These are phyloP conservation scores for Parastagonospora nodorum DNA, from an alignment of 2,329 filamentous ascomycete genomes.

Conservation along the genomic window DNA sequence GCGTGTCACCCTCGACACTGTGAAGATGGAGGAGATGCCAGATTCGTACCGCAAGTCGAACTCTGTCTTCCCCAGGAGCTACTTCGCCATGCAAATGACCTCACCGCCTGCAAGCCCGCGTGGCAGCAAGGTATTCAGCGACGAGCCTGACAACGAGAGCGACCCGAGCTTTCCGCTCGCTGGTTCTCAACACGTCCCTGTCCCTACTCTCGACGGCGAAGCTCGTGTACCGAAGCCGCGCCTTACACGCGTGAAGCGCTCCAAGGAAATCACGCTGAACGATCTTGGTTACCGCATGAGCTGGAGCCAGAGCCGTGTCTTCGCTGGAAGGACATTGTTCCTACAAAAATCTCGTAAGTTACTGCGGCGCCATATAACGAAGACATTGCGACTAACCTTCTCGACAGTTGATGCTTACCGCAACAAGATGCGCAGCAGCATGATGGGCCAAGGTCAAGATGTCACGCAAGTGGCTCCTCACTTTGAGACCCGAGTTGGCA, in stretches of 20 bases:
- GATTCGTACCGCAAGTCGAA: conserved; percentile 92
- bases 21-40: conserved; percentile 94
- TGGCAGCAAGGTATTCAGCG: conserved; percentile 74
- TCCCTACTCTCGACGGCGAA: conserved; percentile 69
- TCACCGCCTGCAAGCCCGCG: conserved; percentile 77
- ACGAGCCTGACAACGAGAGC: conserved; percentile 55
- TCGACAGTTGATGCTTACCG: conserved; percentile 85
- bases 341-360: conserved; percentile 89
- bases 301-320: conserved; percentile 92
- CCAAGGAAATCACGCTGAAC: conserved; percentile 88
- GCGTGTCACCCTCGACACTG: conserved; percentile 87
- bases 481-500: conserved; percentile 87
- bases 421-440: conserved; percentile 84
- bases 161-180: conserved; percentile 50
- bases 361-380: not conserved
- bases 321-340: conserved; percentile 84
- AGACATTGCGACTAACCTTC: conserved; percentile 26
- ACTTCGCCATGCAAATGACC: conserved; percentile 93
- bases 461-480: conserved; percentile 76
- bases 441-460: conserved; percentile 79
- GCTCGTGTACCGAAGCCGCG: conserved; percentile 76
- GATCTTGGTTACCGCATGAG: conserved; percentile 94
- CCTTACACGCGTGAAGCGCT: conserved; percentile 70
- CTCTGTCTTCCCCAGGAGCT: conserved; percentile 87
- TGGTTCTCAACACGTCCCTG: conserved; percentile 55